Evolutionary conservation across 352 stramenopile species (phyloP).

Genomic region (Globisporangium acanthophoron): DNA sequence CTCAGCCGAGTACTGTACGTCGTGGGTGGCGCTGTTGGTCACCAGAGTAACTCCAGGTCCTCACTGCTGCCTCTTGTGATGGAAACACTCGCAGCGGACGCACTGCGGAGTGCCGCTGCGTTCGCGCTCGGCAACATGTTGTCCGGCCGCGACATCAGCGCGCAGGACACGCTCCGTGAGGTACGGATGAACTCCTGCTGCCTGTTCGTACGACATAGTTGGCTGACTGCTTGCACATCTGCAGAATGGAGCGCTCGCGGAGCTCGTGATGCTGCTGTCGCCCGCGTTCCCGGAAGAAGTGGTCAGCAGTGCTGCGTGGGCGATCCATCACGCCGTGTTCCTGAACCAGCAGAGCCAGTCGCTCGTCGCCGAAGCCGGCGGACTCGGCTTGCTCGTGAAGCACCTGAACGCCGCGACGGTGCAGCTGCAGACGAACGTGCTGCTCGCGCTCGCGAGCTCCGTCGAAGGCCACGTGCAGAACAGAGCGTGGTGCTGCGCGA

Average conservation of each 20-base stretch:
- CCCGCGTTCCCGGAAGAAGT: conserved; percentile 61
- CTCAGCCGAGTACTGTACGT: conserved; percentile 38
- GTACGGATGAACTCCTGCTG: conserved; percentile 1
- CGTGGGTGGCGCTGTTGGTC: neutral
- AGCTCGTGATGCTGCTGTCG: conserved; percentile 59
- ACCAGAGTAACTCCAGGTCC: neutral
- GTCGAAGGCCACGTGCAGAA: conserved; percentile 46
- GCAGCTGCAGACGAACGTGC: conserved; percentile 59
- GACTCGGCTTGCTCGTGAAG: conserved; percentile 50
- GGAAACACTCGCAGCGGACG: conserved; percentile 24
- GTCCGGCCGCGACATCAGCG: conserved; percentile 44
- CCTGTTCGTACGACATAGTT: neutral
- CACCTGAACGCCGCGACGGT: conserved; percentile 37
- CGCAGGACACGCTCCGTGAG: conserved; percentile 55
- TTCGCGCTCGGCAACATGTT: conserved; percentile 70
- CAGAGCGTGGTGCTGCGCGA: conserved; percentile 34
- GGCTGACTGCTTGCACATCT: neutral
- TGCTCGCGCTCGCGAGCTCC: conserved; percentile 59
- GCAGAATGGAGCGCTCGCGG: conserved; percentile 39
- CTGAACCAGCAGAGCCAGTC: conserved; percentile 59
- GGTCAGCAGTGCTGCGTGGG: conserved; percentile 66
- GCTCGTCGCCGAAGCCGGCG: conserved; percentile 52
- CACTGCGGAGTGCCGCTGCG: conserved; percentile 44
- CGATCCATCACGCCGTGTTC: conserved; percentile 63
- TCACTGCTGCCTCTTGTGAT: conserved; percentile 10